A percentile compares a stretch with the other conserved stretches of the same genome.
phyloP scores from a whole-genome alignment of 768 basidiomycete species.

The Gymnopilus junonius region DNA sequence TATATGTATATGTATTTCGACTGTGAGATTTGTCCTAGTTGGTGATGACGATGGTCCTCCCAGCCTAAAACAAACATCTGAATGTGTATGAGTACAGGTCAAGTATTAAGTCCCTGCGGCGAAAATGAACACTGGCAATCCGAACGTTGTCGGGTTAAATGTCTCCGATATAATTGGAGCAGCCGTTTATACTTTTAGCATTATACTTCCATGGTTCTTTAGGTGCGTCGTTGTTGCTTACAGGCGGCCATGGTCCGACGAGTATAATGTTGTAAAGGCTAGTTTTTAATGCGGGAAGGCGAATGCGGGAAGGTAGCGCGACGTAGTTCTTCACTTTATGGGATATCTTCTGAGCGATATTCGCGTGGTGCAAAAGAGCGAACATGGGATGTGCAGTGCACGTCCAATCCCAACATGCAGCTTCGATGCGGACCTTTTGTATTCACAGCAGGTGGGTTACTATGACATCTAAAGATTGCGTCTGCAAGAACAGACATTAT shows the following conservation, averaged over 20 bases:
- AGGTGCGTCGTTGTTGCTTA: no score
- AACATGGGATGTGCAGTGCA: background rate
- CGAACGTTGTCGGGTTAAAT: background rate
- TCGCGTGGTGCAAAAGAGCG: constrained; percentile 2
- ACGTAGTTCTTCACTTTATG: background rate
- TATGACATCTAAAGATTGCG: background rate
- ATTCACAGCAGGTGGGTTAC: background rate
- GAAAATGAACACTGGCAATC: no score
- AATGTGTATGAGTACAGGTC: no score
- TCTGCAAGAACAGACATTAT: background rate
- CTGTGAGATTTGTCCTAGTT: no score
- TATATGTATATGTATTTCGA: no score
- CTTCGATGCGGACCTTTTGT: background rate
- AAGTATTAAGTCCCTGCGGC: no score
- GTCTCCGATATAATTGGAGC: background rate
- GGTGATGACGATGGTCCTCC: no score
- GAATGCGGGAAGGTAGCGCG: background rate
- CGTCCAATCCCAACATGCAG: constrained; percentile 1
- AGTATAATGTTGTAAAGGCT: background rate
- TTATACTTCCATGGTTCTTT: background rate
- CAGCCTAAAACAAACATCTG: no score
- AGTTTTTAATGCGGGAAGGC: background rate
- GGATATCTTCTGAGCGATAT: background rate
- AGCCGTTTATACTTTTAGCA: background rate
- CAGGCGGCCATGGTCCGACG: background rate